Conservation (phyloP, 2,329 filamentous ascomycete genomes). For the Pyrenochaeta sp. region DNA sequence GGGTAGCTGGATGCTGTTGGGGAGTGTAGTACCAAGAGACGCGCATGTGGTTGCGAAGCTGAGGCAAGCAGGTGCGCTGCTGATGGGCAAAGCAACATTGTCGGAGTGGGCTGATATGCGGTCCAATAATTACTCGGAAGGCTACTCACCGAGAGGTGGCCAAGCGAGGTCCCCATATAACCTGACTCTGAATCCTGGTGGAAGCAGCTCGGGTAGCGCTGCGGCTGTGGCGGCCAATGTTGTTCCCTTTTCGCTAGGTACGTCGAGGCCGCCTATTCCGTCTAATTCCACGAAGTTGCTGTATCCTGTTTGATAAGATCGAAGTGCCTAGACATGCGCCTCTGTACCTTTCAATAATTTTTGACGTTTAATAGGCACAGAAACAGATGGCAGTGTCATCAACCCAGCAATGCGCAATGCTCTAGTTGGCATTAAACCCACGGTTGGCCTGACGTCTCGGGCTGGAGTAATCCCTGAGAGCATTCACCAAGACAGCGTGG, state of each 20-base stretch:
- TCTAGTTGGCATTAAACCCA: constrained; percentile 78
- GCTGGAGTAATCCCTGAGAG: constrained; percentile 67
- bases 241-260: constrained; percentile 69
- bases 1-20: constrained; percentile 72
- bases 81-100: constrained; percentile 73
- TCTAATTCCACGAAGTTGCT: neutral
- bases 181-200: constrained; percentile 71
- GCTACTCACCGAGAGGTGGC: constrained; percentile 42
- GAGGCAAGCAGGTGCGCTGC: constrained; percentile 70
- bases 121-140: constrained; percentile 45
- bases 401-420: constrained; percentile 74
- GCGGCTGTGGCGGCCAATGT: constrained; percentile 71
- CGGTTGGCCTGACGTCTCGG: constrained; percentile 75
- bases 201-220: constrained; percentile 73
- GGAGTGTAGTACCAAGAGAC: constrained; percentile 72
- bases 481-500: constrained; percentile 73
- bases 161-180: constrained; percentile 66
- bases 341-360: too few relatives aligned
- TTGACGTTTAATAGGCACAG: constrained; percentile 56
- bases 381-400: constrained; percentile 75
- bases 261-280: neutral
- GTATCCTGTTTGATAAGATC: neutral
- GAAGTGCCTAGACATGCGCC: neutral
- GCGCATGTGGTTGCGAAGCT: constrained; percentile 69
- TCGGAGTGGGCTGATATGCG: constrained; percentile 72